A percentile compares a stretch with the other conserved stretches of the same genome.
Conservation (phyloP, 257 asterid genomes). For the Nicotiana tabacum region DNA sequence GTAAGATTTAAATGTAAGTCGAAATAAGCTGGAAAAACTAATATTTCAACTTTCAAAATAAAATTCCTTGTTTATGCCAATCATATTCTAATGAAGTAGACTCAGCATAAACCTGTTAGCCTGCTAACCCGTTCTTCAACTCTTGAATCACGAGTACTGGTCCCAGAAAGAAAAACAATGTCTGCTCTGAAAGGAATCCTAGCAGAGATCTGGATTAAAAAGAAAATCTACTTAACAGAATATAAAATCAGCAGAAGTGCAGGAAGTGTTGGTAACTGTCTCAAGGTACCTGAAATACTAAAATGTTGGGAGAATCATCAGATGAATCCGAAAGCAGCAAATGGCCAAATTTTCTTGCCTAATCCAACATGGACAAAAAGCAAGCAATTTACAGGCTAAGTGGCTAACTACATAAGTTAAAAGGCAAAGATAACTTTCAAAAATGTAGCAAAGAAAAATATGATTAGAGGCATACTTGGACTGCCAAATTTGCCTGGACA, state of each 20-base stretch:
- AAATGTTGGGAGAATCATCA: constrained; percentile 66
- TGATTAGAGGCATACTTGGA: constrained; percentile 43
- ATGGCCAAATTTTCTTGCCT: constrained; percentile 67
- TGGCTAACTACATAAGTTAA: constrained; percentile 4
- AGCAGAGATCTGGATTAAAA: constrained; percentile 73
- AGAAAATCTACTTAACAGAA: constrained; percentile 14
- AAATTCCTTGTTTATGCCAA: neutral
- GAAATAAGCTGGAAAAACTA: too few relatives aligned
- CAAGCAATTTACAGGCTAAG: constrained; percentile 1
- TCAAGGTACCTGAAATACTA: constrained; percentile 80
- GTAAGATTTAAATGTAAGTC: too few relatives aligned
- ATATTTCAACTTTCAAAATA: neutral
- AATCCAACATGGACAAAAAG: constrained; percentile 12
- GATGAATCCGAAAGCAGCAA: constrained; percentile 87
- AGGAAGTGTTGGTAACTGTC: neutral
- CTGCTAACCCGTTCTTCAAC: constrained; percentile 49
- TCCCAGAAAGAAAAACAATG: constrained; percentile 67
- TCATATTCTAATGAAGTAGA: neutral
- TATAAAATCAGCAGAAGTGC: constrained; percentile 11
- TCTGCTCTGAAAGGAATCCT: constrained; percentile 70
- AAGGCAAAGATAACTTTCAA: neutral
- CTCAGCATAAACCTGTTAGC: constrained; percentile 47
- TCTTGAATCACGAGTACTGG: constrained; percentile 41
- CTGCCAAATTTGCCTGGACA: constrained; percentile 72
- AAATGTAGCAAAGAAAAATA: neutral